Percentiles rank a stretch among this genome's conserved stretches.
phyloP scores from a whole-genome alignment of 2,329 filamentous ascomycete genomes.

The Chaetomiaceae sp. region DNA sequence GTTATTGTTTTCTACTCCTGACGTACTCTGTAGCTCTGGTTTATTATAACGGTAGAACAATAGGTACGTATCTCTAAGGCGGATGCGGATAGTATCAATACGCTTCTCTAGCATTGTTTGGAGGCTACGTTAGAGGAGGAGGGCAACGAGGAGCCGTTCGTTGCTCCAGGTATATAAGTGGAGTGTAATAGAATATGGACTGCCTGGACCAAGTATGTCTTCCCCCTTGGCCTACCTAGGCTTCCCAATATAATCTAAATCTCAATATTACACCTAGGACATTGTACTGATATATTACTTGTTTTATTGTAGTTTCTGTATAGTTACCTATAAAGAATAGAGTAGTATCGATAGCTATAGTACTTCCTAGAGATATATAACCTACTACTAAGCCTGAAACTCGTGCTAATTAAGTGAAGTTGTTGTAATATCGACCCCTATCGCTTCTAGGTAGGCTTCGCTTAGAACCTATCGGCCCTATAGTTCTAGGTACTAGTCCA shows the following conservation, averaged over 20 bases:
- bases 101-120: constrained; percentile 4
- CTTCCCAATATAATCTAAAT: neutral
- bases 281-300: constrained; percentile 4
- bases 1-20: constrained; percentile 7
- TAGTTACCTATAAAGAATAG: neutral
- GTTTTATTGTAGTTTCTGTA: constrained; percentile 7
- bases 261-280: constrained; percentile 1
- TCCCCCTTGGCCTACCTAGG: neutral
- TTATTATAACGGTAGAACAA: constrained; percentile 3
- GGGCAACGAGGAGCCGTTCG: constrained; percentile 11
- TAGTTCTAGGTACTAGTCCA: neutral
- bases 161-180: constrained; percentile 6
- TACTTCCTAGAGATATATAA: neutral
- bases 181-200: constrained; percentile 12
- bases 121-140: constrained; percentile 3
- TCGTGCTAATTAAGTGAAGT: constrained; percentile 5
- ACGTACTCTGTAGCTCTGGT: neutral
- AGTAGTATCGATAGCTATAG: neutral
- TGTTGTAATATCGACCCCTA: neutral
- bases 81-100: constrained; percentile 9
- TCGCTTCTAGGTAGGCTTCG: constrained; percentile 7
- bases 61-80: constrained; percentile 10
- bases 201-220: constrained; percentile 10
- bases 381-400: neutral
- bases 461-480: neutral